These are phyloP conservation scores for Quercus suber DNA, from an alignment of 306 rosid genomes.

Conservation along the genomic window DNA sequence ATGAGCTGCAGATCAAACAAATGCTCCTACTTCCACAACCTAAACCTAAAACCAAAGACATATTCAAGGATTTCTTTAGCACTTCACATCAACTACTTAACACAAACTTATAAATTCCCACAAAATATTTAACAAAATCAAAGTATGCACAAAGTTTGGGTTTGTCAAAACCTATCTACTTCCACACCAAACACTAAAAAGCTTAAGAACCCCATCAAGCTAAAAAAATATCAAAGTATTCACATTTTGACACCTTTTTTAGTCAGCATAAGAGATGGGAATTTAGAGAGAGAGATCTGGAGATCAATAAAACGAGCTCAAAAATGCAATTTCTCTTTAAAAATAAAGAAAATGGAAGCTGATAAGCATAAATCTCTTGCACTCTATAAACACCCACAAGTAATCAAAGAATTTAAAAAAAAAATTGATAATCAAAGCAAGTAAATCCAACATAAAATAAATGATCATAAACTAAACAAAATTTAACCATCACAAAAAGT, in stretches of 20 bases:
- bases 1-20: not conserved
- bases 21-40: not conserved
- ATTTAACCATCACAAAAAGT: not conserved
- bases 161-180: not conserved
- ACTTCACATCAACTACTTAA: not conserved
- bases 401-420: not conserved
- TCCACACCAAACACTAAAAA: not conserved
- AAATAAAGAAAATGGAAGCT: not conserved
- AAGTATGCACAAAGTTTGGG: not conserved
- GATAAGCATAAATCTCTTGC: conserved; percentile 7
- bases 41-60: not conserved
- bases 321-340: not conserved
- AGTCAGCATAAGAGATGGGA: not conserved
- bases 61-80: not conserved
- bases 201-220: not conserved
- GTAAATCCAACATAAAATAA: conserved; percentile 11
- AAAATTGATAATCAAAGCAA: not conserved
- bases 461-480: not conserved
- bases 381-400: conserved; percentile 12
- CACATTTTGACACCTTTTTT: not conserved
- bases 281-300: not conserved
- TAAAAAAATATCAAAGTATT: not conserved
- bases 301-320: conserved; percentile 5
- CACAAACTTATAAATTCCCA: not conserved
- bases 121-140: not conserved